phyloP scores from a whole-genome alignment of 2,329 filamentous ascomycete genomes.

The Penicillium sp. region DNA sequence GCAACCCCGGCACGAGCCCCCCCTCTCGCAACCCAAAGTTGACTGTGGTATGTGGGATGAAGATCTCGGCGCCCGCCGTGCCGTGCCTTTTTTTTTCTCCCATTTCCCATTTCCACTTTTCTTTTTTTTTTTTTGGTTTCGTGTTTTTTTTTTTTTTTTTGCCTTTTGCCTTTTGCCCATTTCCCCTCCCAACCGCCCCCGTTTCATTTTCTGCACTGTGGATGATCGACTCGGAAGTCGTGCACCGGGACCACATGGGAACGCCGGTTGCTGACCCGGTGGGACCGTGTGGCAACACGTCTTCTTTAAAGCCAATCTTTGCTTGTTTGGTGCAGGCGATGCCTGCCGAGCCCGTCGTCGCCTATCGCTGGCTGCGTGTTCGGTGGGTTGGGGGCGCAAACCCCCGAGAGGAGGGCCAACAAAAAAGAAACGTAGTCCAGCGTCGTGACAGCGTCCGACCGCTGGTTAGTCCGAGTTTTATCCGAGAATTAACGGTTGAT shows the following conservation, averaged over 20 bases:
- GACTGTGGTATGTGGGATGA: constrained; percentile 17
- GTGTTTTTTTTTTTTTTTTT: neutral
- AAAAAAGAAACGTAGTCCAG: neutral
- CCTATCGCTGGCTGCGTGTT: constrained; percentile 3
- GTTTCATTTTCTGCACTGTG: constrained; percentile 18
- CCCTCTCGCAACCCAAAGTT: constrained; percentile 5
- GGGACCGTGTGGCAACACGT: constrained; percentile 18
- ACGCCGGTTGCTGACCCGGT: constrained; percentile 25
- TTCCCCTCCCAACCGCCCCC: neutral
- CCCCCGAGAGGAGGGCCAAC: neutral
- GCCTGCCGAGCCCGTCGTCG: constrained; percentile 7
- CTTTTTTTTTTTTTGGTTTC: neutral
- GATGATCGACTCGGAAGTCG: constrained; percentile 31
- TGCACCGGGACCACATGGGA: constrained; percentile 33
- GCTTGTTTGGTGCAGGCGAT: constrained; percentile 8
- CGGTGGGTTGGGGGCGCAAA: constrained; percentile 1
- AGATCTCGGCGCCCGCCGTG: constrained; percentile 27
- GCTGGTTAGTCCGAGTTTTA: neutral
- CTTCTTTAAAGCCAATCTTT: constrained; percentile 6
- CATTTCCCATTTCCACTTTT: no score
- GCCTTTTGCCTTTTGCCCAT: neutral
- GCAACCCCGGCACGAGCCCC: constrained; percentile 10
- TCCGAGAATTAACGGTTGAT: neutral
- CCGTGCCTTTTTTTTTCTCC: constrained; percentile 13
- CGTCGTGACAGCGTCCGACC: neutral